phyloP scores from a whole-genome alignment of 768 basidiomycete species.

The Strobilomyces echinocephalus region DNA sequence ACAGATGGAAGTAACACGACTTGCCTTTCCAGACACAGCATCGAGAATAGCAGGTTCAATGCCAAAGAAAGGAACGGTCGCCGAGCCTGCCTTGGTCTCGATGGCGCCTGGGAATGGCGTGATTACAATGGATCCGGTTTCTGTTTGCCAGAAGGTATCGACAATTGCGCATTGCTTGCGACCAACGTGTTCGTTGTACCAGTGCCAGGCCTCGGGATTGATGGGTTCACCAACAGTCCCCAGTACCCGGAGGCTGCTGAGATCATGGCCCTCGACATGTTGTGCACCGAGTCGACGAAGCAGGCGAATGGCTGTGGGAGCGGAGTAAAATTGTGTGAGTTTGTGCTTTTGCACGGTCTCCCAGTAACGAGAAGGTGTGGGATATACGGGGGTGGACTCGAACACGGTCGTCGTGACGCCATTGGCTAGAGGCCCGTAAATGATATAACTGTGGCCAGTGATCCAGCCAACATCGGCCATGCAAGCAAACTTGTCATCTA shows the following conservation, averaged over 20 bases:
- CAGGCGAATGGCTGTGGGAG: constrained; percentile 92
- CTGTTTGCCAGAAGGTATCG: constrained; percentile 97
- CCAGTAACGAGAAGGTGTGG: constrained; percentile 96
- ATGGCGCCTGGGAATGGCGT: constrained; percentile 96
- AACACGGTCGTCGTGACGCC: constrained; percentile 86
- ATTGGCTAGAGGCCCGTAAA: constrained; percentile 90
- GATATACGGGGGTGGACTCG: constrained; percentile 96
- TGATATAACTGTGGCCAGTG: constrained; percentile 95
- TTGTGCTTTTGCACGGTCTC: constrained; percentile 89
- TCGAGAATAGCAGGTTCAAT: constrained; percentile 87
- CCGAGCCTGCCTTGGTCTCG: constrained; percentile 92
- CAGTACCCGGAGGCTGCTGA: constrained; percentile 77
- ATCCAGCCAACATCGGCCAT: constrained; percentile 99
- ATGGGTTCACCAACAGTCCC: constrained; percentile 97
- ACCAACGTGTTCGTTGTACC: constrained; percentile 97
- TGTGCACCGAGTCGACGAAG: constrained; percentile 81
- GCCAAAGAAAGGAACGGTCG: constrained; percentile 98
- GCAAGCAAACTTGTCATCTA: constrained; percentile 94
- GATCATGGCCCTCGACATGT: constrained; percentile 78
- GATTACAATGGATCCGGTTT: constrained; percentile 93
- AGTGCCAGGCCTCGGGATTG: constrained; percentile 98
- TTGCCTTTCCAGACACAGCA: constrained; percentile 64
- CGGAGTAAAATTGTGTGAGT: constrained; percentile 93
- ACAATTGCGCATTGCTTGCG: constrained; percentile 85
- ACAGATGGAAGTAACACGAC: constrained; percentile 4